Percentiles rank a stretch among this genome's conserved stretches.
phyloP scores from a whole-genome alignment of 179 eudicot genomes.

The Gypsophila paniculata region DNA sequence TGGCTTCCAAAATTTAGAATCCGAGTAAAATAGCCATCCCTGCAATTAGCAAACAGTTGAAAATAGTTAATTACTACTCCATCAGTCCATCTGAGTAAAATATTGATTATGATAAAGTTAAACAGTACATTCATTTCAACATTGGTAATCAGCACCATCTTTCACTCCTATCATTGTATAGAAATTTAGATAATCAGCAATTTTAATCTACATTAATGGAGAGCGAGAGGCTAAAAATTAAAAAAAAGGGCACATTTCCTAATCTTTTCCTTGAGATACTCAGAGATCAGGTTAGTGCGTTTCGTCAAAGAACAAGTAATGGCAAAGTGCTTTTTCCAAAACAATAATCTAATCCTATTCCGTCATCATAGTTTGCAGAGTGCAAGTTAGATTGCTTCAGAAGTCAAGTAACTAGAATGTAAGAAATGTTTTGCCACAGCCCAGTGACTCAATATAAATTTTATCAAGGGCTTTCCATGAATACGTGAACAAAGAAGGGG shows the following conservation, averaged over 20 bases:
- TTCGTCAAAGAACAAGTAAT: neutral
- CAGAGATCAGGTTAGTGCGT: neutral
- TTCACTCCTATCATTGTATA: neutral
- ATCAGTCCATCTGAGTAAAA: no score
- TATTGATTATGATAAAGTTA: neutral
- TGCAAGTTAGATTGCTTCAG: neutral
- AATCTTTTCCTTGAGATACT: neutral
- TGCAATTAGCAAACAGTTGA: constrained; percentile 30
- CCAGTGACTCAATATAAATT: neutral
- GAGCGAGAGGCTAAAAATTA: neutral
- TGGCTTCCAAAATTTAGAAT: constrained; percentile 89
- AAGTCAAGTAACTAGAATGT: neutral
- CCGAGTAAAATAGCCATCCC: constrained; percentile 99
- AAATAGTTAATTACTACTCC: no score
- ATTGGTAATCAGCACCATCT: constrained; percentile 3
- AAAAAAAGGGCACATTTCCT: neutral
- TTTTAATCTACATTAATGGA: neutral
- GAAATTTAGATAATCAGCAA: neutral
- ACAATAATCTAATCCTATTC: constrained; percentile 2
- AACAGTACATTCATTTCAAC: neutral
- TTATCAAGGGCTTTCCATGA: constrained; percentile 1
- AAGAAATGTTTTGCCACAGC: constrained; percentile 1
- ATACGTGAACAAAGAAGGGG: constrained; percentile 7
- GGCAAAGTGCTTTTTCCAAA: neutral
- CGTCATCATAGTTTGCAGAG: neutral